A percentile compares a stretch with the other conserved stretches of the same genome.
Conservation (phyloP, 805 yeast genomes). For the Torulaspora indica region DNA sequence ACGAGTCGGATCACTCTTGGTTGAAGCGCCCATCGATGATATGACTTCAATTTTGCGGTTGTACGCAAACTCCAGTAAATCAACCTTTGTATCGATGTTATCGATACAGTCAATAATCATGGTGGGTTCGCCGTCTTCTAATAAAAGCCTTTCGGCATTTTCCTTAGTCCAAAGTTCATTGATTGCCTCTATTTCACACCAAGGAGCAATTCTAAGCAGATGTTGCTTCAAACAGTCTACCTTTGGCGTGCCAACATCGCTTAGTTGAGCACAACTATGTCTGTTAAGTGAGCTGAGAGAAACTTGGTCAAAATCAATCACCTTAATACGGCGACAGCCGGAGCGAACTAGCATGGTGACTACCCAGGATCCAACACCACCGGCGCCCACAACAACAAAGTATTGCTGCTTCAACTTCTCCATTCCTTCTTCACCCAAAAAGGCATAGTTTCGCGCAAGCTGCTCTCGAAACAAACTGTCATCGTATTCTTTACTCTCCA, state of each 20-base stretch:
- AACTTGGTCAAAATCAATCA: slow-evolving; percentile 95
- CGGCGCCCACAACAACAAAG: slow-evolving; percentile 85
- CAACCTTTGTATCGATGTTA: slow-evolving; percentile 95
- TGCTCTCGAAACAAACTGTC: slow-evolving; percentile 85
- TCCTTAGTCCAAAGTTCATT: slow-evolving; percentile 73
- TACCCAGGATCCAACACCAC: slow-evolving; percentile 98
- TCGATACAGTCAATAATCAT: slow-evolving; percentile 93
- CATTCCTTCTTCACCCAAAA: slow-evolving; percentile 83
- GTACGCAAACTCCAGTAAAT: slow-evolving; percentile 69
- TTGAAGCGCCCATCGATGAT: slow-evolving; percentile 95
- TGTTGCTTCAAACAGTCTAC: slow-evolving; percentile 75
- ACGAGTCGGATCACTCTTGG: slow-evolving; percentile 92
- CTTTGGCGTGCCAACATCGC: slow-evolving; percentile 89
- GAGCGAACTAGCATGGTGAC: slow-evolving; percentile 86
- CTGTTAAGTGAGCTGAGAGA: slow-evolving; percentile 86
- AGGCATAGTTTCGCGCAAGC: slow-evolving; percentile 88
- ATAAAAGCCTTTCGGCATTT: slow-evolving; percentile 53
- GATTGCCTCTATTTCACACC: slow-evolving; percentile 76
- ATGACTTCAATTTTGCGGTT: slow-evolving; percentile 59
- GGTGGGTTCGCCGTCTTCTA: slow-evolving; percentile 54
- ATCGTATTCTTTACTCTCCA: slow-evolving; percentile 35
- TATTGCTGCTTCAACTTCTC: slow-evolving; percentile 61
- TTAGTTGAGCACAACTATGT: slow-evolving; percentile 88
- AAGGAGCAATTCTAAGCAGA: slow-evolving; percentile 77
- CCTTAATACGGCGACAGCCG: slow-evolving; percentile 72